phyloP scores from a whole-genome alignment of 352 stramenopile genomes.

The Pythium oligandrum region DNA sequence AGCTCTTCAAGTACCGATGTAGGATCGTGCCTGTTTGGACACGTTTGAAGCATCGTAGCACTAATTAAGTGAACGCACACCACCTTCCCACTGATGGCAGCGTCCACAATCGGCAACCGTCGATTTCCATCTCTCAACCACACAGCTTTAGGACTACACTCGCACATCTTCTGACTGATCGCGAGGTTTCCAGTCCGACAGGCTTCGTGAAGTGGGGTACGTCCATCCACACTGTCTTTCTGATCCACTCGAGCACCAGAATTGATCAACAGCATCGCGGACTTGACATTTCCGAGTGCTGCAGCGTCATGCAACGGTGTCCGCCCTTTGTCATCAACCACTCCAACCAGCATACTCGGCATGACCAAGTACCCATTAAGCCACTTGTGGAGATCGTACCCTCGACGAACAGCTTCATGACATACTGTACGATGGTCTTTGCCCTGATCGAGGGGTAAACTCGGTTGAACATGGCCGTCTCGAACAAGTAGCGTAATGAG shows the following conservation, averaged over 20 bases:
- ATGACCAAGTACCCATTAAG: conserved; percentile 15
- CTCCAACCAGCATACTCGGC: conserved; percentile 10
- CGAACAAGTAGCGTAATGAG: conserved; percentile 10
- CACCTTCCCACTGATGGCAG: not conserved
- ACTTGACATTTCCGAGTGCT: conserved; percentile 10
- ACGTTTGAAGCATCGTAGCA: too few species aligned
- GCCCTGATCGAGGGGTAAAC: conserved; percentile 7
- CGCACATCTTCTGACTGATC: conserved; percentile 8
- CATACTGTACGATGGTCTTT: conserved; percentile 13
- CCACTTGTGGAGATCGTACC: conserved; percentile 21
- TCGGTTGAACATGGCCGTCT: conserved; percentile 8
- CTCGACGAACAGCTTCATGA: conserved; percentile 21
- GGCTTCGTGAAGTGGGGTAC: conserved; percentile 17
- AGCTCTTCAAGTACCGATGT: too few species aligned
- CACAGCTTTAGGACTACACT: not conserved
- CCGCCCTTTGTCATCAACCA: conserved; percentile 13
- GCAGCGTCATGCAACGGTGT: conserved; percentile 22
- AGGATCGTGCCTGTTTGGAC: too few species aligned
- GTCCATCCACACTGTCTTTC: not conserved
- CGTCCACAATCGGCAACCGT: conserved; percentile 4
- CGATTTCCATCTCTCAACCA: conserved; percentile 6
- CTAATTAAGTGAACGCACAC: not conserved
- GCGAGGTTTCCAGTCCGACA: conserved; percentile 10
- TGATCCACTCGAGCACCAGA: conserved; percentile 9
- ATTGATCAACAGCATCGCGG: conserved; percentile 12